These are phyloP conservation scores for Vitis hybrid DNA, from an alignment of 177 flowering plant species.

Conservation along the genomic window DNA sequence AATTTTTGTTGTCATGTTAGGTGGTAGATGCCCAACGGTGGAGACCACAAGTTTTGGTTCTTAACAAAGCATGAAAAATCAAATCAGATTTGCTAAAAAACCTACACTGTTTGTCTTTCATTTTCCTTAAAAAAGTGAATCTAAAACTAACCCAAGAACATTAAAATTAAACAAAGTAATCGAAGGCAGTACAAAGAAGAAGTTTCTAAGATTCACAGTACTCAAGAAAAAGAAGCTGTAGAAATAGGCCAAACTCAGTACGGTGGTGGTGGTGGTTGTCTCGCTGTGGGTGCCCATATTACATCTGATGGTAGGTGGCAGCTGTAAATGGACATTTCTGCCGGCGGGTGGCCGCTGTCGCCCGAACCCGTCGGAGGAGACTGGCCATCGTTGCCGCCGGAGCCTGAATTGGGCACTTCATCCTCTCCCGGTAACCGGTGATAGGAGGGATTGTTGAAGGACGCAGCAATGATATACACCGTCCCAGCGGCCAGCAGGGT, in stretches of 20 bases:
- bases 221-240: neutral
- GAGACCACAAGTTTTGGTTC: too few species aligned
- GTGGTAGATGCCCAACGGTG: too few species aligned
- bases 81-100: neutral
- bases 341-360: conserved; percentile 18
- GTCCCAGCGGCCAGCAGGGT: conserved; percentile 46
- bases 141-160: neutral
- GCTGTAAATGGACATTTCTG: conserved; percentile 45
- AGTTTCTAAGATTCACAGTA: neutral
- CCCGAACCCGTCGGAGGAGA: conserved; percentile 30
- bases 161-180: neutral
- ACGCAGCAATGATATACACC: conserved; percentile 51
- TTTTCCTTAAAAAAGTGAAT: neutral
- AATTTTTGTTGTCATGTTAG: too few species aligned
- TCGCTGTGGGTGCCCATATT: conserved; percentile 76
- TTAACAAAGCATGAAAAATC: too few species aligned
- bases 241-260: neutral
- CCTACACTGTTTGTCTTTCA: conserved; percentile 2
- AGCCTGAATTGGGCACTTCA: conserved; percentile 20
- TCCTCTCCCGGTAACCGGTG: conserved; percentile 60
- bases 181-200: neutral
- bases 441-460: conserved; percentile 17
- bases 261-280: conserved; percentile 50
- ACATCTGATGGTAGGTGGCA: conserved; percentile 62
- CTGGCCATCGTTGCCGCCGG: conserved; percentile 26